Conservation (phyloP, 139 green algal species). For the Chlorella sp. region DNA sequence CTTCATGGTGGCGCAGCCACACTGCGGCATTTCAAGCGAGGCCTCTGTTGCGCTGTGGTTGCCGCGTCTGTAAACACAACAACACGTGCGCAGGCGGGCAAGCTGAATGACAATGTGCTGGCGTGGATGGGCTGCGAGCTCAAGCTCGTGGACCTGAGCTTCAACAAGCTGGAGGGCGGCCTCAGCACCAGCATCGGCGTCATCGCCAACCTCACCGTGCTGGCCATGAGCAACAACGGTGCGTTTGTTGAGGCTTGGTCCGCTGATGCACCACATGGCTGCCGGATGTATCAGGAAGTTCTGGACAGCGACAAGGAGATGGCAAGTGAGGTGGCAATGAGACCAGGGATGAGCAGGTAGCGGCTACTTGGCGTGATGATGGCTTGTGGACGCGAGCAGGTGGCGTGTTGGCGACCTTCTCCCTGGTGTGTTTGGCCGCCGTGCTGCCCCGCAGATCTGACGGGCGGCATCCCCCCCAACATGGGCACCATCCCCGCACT, state of each 20-base stretch:
- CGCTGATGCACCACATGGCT: too few species aligned
- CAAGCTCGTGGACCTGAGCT: not conserved
- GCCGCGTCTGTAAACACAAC: not conserved
- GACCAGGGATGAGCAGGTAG: too few species aligned
- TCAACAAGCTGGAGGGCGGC: not conserved
- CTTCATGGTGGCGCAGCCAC: not conserved
- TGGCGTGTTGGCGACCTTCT: too few species aligned
- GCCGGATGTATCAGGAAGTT: too few species aligned
- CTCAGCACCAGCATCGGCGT: not conserved
- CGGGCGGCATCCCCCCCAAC: not conserved
- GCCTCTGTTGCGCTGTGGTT: not conserved
- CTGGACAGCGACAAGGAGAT: too few species aligned
- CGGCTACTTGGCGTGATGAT: too few species aligned
- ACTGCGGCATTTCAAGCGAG: not conserved
- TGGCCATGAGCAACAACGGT: constrained; percentile 5
- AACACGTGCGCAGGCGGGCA: not conserved
- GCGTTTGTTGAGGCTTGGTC: not conserved
- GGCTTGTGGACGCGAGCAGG: too few species aligned
- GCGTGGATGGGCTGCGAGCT: constrained; percentile 5
- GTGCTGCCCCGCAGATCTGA: not conserved
- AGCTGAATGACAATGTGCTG: not conserved
- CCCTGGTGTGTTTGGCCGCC: too few species aligned
- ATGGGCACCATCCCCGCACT: not conserved
- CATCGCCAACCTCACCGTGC: not conserved
- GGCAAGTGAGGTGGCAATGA: too few species aligned